Base-by-base conservation (phyloP, 1,284 basidiomycete genomes). In the Microbotryomycetes sp. region DNA sequence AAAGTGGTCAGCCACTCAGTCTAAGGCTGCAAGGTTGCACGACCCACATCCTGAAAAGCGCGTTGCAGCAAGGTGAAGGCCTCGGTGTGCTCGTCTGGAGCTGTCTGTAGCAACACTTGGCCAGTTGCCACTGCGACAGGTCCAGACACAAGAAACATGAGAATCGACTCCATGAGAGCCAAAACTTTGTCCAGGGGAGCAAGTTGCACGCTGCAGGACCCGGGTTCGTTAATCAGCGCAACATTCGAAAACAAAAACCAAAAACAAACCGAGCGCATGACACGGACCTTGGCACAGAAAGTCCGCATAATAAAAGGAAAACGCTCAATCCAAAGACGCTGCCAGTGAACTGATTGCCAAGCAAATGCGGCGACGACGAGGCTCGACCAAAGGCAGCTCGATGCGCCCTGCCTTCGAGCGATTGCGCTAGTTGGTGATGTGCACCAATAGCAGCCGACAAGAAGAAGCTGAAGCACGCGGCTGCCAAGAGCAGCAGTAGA, bases 81-180 rank as follows among this genome's bases (percentile, higher is more conserved):
- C 16, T 26, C n/a, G 5, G 23, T n/a, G 12, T 51, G 49, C 7
- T n/a, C 23, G 4, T 30, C 66, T 0, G 92, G 92, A 0, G 90
- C 83, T 0, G 92, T 96, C 74, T 96, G 92, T 3, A 96, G 76
- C 1, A 97, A 79, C 1, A 92, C 85, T 9, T 86, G 84, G 3
- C 88, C 91, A 28, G 92, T 86, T 0, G 87, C 82, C 4, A 85
- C 79, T 23, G 85, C 88, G 0, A 89, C 85, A 1, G 84, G 83
- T 74, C 90, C 93, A 0, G 91, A 86, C 29, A 93, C 80, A 49
- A 84, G 82, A 74, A 87, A 87, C 7, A 90, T 92, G 14, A 88
- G 77, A 6, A 86, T 74, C 0, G 90, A 86, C 62, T 90, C 83
- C 5, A 86, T 66, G 6, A 83, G 80, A 0, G 92, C 89, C 29